Conservation (phyloP, 768 basidiomycete species). For the Holtermannia corniformis region DNA sequence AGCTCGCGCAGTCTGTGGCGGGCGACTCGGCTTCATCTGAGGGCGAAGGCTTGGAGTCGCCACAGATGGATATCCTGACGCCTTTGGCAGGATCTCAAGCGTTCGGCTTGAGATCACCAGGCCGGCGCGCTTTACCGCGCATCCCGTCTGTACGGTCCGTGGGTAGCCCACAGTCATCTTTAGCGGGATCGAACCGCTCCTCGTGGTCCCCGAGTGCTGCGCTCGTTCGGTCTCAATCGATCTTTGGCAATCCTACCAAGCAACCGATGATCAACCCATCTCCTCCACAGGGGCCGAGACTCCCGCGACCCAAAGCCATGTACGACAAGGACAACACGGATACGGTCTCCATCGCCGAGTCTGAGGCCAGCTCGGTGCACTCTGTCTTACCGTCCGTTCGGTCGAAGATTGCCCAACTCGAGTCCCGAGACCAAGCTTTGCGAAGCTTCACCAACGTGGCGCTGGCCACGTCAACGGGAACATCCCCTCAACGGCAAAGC, state of each 20-base stretch:
- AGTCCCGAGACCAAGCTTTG: constrained; percentile 34
- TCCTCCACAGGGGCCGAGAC: neutral
- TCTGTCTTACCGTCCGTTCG: constrained; percentile 32
- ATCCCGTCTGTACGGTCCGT: neutral
- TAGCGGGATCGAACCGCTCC: neutral
- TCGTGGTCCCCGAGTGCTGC: neutral
- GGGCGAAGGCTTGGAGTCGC: constrained; percentile 21
- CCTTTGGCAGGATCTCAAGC: neutral
- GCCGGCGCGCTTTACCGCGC: neutral
- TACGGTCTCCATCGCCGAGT: neutral
- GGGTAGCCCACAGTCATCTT: neutral
- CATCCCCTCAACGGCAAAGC: constrained; percentile 7
- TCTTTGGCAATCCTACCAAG: neutral
- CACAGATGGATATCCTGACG: constrained; percentile 2
- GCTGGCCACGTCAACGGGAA: neutral
- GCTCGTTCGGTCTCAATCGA: neutral
- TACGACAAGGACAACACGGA: neutral
- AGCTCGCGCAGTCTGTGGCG: constrained; percentile 24
- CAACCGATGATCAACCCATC: neutral
- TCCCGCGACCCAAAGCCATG: neutral
- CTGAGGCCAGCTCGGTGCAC: constrained; percentile 9
- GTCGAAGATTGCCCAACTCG: constrained; percentile 35
- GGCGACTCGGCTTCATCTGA: constrained; percentile 28
- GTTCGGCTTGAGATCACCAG: neutral
- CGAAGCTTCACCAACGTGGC: constrained; percentile 27